phyloP scores from a whole-genome alignment of 176 grass and related monocot genomes.

The Lolium perenne region DNA sequence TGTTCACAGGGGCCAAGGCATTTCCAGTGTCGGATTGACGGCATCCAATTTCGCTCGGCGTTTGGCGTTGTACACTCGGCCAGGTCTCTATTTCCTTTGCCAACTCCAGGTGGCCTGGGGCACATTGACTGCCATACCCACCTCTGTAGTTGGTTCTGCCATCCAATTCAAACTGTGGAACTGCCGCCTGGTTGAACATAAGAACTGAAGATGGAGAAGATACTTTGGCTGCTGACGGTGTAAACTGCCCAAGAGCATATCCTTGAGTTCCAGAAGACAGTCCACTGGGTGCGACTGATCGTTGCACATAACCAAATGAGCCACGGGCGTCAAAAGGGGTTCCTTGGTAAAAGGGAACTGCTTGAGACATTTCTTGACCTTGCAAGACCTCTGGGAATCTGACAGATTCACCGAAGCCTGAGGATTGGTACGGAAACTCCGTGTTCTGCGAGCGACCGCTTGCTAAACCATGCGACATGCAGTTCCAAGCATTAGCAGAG shows the following conservation, averaged over 20 bases:
- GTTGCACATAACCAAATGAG: slow-evolving; percentile 34
- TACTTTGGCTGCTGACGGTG: slow-evolving; percentile 46
- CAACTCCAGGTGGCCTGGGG: slow-evolving; percentile 1
- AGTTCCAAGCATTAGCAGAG: slow-evolving; percentile 36
- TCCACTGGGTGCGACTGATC: slow-evolving; percentile 20
- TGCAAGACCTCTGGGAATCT: slow-evolving; percentile 97
- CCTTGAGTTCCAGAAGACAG: slow-evolving; percentile 39
- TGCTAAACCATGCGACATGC: slow-evolving; percentile 36
- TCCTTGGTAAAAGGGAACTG: slow-evolving; percentile 40
- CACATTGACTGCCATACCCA: slow-evolving; percentile 18
- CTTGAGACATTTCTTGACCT: slow-evolving; percentile 97
- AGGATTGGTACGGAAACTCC: slow-evolving; percentile 53
- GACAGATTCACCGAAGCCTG: slow-evolving; percentile 69
- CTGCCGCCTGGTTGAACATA: slow-evolving; percentile 59
- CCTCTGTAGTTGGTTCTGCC: slow-evolving; percentile 1
- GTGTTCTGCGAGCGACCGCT: background rate
- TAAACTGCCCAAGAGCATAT: slow-evolving; percentile 39
- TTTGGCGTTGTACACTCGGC: slow-evolving; percentile 14
- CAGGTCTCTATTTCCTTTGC: slow-evolving; percentile 29
- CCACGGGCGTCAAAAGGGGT: slow-evolving; percentile 29
- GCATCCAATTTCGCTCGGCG: slow-evolving; percentile 32
- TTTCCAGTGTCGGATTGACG: slow-evolving; percentile 27
- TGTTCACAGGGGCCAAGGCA: background rate
- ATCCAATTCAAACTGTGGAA: slow-evolving; percentile 24
- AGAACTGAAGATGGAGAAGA: slow-evolving; percentile 79